Base-by-base conservation (phyloP, 2,329 filamentous ascomycete species). In the Basipetospora chlamydospora region DNA sequence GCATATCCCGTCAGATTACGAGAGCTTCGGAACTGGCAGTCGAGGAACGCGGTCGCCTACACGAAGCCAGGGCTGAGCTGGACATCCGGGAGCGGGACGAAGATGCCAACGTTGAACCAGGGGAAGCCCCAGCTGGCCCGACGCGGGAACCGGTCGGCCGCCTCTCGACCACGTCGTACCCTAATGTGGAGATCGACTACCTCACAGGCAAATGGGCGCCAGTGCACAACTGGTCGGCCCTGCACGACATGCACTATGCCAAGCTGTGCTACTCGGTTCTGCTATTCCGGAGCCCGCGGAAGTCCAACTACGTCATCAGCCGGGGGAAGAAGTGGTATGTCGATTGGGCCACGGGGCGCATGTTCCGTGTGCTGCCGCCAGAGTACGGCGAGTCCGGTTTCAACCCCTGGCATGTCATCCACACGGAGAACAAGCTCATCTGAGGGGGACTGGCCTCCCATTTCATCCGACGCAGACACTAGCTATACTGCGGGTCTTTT, bases 201-300 rank as follows among this genome's bases (percentile, higher is more conserved):
- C 56, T 57, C 28, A 66, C 66, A 10, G 70, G 57, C 26, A 75
- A 75, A 49, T 75, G 70, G 70, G 55, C 60, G 33, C 70, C 70
- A 2, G 56, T 61, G 40, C 67, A 73, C 45, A 53, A 58, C 35
- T 73, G 70, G 70, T 66, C 66, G 5, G 54, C 55, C 30, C 62
- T 62, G 23, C 70, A 74, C 51, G 70, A 75, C 45, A 59, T 72
- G 52, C 55, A 73, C 20, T 75, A 75, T 41, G 70, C 70, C 35
- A 71, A 69, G 50, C 58, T 72, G 8, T 75, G 70, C 52, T 73
- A 73, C 50, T 64, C 66, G n/a, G 66, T 71, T 34, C 55, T 75
- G 8, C 57, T 72, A 17, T 70, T 67, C 49, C 60, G 66, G 39
- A 68, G 64, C 40, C 71, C 71, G 17, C 58, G 70, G 36, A 73